These are phyloP conservation scores for Eudorina sp. DNA, from an alignment of 139 green algal genomes.

Conservation along the genomic window DNA sequence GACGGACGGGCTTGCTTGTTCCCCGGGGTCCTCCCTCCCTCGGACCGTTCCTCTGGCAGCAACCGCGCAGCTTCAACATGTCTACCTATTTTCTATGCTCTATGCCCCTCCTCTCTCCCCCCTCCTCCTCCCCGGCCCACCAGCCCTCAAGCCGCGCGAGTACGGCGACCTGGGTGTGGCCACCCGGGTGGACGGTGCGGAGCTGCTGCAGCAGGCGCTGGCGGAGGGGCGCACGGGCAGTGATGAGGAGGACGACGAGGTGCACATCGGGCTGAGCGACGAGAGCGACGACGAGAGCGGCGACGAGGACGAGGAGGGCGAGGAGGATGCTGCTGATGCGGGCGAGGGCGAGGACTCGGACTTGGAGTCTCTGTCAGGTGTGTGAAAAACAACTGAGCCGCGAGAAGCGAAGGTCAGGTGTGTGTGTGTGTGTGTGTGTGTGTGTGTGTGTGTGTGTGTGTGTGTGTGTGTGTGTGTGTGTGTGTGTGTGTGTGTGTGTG, in stretches of 20 bases:
- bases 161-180: constrained; percentile 74
- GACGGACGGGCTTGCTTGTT: too few species aligned
- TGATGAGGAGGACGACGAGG: constrained; percentile 55
- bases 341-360: constrained; percentile 37
- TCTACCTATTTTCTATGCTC: too few species aligned
- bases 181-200: constrained; percentile 82
- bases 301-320: constrained; percentile 52
- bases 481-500: too few species aligned
- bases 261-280: constrained; percentile 18
- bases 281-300: constrained; percentile 50
- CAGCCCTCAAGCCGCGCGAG: constrained; percentile 52
- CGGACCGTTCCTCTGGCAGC: too few species aligned
- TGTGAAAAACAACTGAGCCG: too few species aligned
- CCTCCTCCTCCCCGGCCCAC: neutral
- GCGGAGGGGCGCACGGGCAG: constrained; percentile 55
- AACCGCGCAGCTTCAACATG: too few species aligned
- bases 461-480: neutral
- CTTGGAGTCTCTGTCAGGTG: constrained; percentile 41
- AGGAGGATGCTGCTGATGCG: constrained; percentile 44
- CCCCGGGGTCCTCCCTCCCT: too few species aligned
- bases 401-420: too few species aligned
- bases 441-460: neutral
- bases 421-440: neutral
- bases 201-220: constrained; percentile 86
- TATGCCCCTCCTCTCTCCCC: neutral